Percentiles rank a stretch among this genome's conserved stretches.
These are phyloP conservation scores for Meira nashicola DNA, from an alignment of 1,284 basidiomycete genomes.

Conservation along the genomic window DNA sequence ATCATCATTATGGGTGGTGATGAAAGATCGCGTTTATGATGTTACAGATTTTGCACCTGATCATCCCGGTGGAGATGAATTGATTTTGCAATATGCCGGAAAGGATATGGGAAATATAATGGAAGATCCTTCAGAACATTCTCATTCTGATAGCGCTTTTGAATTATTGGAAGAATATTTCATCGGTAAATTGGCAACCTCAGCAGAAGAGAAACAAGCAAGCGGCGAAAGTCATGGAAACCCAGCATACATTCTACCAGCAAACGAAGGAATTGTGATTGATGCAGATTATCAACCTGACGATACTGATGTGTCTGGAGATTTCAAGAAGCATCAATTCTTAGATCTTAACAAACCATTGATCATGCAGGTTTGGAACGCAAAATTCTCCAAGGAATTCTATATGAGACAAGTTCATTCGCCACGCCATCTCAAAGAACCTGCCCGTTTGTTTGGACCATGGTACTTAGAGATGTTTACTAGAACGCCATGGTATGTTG, in stretches of 20 bases:
- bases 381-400: conserved; percentile 86
- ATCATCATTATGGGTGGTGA: conserved; percentile 60
- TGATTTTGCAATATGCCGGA: conserved; percentile 66
- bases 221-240: conserved; percentile 7
- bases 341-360: conserved; percentile 84
- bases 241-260: conserved; percentile 11
- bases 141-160: conserved; percentile 88
- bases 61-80: conserved; percentile 58
- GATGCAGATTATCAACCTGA: conserved; percentile 54
- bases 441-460: conserved; percentile 81
- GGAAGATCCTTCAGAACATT: conserved; percentile 77
- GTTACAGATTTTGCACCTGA: conserved; percentile 57
- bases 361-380: conserved; percentile 74
- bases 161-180: conserved; percentile 78
- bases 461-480: conserved; percentile 80
- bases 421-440: conserved; percentile 79
- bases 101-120: conserved; percentile 76
- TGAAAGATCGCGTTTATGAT: conserved; percentile 57
- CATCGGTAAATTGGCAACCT: conserved; percentile 36
- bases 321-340: conserved; percentile 77
- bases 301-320: conserved; percentile 38
- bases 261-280: conserved; percentile 61
- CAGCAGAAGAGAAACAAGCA: conserved; percentile 21
- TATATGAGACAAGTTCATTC: conserved; percentile 93
- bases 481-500: conserved; percentile 87